Conservation (phyloP, 306 rosid species). For the Quercus mongolica region DNA sequence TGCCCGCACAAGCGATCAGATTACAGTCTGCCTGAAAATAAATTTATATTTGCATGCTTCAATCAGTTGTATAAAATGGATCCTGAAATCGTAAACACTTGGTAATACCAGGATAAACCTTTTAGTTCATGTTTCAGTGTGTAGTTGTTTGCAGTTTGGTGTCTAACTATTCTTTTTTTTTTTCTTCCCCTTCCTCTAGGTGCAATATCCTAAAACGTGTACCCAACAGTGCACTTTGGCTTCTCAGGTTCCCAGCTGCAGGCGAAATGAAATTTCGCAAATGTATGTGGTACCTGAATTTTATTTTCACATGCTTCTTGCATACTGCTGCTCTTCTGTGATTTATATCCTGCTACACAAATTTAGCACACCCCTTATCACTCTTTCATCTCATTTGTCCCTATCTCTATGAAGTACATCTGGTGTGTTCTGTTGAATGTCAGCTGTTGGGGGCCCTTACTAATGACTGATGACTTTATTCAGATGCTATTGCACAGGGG, state of each 20-base stretch:
- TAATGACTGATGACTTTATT: not conserved
- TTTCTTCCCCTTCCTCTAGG: constrained; percentile 40
- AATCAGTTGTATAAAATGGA: constrained; percentile 99
- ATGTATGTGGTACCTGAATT: constrained; percentile 45
- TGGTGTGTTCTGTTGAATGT: too few species aligned
- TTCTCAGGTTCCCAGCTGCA: constrained; percentile 94
- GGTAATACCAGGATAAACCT: constrained; percentile 43
- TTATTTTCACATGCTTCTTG: not conserved
- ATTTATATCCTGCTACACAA: too few species aligned
- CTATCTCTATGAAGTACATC: too few species aligned
- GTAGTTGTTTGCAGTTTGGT: not conserved
- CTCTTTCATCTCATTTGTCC: too few species aligned
- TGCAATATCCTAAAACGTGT: constrained; percentile 95
- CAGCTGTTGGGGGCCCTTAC: too few species aligned
- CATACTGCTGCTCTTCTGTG: too few species aligned
- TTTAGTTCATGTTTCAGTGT: too few species aligned
- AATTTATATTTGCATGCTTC: constrained; percentile 93
- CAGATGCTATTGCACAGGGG: constrained; percentile 94
- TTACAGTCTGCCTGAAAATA: constrained; percentile 86
- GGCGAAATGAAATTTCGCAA: constrained; percentile 89
- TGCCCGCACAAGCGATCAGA: constrained; percentile 80
- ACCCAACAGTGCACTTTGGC: constrained; percentile 98
- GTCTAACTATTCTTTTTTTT: constrained; percentile 10
- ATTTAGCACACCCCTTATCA: too few species aligned
- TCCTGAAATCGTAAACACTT: constrained; percentile 85